phyloP scores from a whole-genome alignment of 2,329 filamentous ascomycete genomes.

The Ramichloridium luteum region DNA sequence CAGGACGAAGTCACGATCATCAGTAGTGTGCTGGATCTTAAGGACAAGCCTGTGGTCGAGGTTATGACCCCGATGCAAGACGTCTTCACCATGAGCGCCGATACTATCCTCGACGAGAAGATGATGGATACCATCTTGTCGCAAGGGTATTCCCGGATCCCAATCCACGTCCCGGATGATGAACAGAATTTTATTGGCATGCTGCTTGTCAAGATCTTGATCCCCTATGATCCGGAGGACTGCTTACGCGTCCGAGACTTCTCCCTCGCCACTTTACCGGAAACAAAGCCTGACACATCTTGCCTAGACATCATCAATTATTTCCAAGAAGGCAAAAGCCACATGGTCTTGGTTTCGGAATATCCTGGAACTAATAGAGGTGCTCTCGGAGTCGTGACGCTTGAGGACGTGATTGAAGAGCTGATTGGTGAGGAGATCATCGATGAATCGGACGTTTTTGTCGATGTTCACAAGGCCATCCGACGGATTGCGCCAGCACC shows the following conservation, averaged over 20 bases:
- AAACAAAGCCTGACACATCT: conserved; percentile 89
- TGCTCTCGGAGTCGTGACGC: conserved; percentile 81
- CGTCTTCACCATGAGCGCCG: conserved; percentile 92
- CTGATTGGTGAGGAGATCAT: conserved; percentile 99
- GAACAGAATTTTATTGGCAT: conserved; percentile 86
- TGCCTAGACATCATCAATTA: conserved; percentile 98
- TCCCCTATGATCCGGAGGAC: conserved; percentile 96
- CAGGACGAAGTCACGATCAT: conserved; percentile 99
- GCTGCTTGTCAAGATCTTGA: conserved; percentile 95
- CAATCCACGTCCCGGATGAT: conserved; percentile 79
- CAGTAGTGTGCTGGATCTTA: conserved; percentile 87
- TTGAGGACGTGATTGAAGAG: conserved; percentile 98
- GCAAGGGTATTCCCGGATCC: conserved; percentile 90
- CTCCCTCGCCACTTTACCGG: conserved; percentile 81
- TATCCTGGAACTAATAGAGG: conserved; percentile 81
- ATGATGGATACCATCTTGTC: conserved; percentile 92
- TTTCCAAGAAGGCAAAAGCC: conserved; percentile 97
- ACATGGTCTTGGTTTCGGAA: conserved; percentile 95
- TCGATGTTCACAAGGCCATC: conserved; percentile 97
- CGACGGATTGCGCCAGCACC: conserved; percentile 77
- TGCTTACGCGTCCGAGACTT: conserved; percentile 78
- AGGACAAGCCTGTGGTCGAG: conserved; percentile 84
- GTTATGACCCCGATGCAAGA: conserved; percentile 99
- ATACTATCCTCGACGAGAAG: conserved; percentile 80
- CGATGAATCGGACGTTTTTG: conserved; percentile 95